Evolutionary conservation across 2,329 filamentous ascomycete genomes (phyloP), one percentile per base, ranked within the genome.

Genomic region (Hortaea sp.): DNA sequence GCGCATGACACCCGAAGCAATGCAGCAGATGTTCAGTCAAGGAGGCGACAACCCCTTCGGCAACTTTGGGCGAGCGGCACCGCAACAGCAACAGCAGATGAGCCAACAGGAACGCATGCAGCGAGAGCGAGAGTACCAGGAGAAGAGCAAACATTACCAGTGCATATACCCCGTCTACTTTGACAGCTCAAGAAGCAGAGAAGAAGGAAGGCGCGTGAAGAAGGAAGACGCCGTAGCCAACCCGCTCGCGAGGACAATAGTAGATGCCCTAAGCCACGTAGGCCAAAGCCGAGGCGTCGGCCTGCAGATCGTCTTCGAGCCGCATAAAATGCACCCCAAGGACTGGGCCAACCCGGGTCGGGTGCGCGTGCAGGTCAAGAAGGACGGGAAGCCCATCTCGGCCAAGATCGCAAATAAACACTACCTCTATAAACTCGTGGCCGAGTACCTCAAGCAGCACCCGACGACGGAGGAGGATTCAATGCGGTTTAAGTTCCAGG

Each of bases 91-190:
- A 41, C 65, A 63, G 43, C 63, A 61, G 35, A 57, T 60, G 56
- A 59, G 57, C 57, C 63, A 57, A 31, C 51, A 53, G 35, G 55
- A 60, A 31, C 57, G 53, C 38, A 44, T 52, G 28, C 50, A 56
- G 51, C 63, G 55, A 38, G 68, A 66, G 43, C 69, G 65, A 56
- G 69, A 68, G 48, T 67, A 72, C 56, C 72, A 71, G 48, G 74
- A 79, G 51, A 72, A 72, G 49, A 73, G 87, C 66, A 85, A 84
- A 62, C 72, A 80, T 67, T 95, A 82, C 72, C 85, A 92, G 66
- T 90, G 87, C 68, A 75, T 98, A 28, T 98, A 98, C 71, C 90
- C 92, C 0, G 72, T 97, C 49, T 98, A 98, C 76, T 98, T 98
- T 62, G 90, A 95, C 74, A 77, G 76, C 53, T 72, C 73, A 27